These are phyloP conservation scores for Chaetomium tenue DNA, from an alignment of 495 filamentous ascomycete species.

Conservation along the genomic window DNA sequence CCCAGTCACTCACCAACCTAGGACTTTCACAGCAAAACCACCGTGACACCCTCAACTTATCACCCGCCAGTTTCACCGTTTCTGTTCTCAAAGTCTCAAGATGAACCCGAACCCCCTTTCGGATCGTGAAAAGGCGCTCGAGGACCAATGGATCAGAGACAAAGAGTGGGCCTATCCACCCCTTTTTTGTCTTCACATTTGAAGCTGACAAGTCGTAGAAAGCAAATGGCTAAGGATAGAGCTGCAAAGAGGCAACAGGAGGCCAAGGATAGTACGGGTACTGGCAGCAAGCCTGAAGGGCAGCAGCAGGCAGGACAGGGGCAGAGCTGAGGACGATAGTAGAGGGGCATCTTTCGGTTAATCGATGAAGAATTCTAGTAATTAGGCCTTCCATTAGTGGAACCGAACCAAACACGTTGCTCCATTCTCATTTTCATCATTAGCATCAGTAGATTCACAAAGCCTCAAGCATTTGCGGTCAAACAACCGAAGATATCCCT, in stretches of 20 bases:
- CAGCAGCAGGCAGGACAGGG: background rate
- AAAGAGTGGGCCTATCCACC: conserved; percentile 30
- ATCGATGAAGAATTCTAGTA: no score
- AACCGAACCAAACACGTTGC: no score
- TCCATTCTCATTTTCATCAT: no score
- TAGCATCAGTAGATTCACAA: no score
- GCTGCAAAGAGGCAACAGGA: conserved; percentile 6
- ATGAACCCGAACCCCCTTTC: conserved; percentile 36
- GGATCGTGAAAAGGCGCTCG: conserved; percentile 37
- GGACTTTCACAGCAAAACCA: background rate
- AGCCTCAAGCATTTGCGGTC: no score
- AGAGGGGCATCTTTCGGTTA: no score
- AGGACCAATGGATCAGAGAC: conserved; percentile 36
- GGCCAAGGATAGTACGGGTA: background rate
- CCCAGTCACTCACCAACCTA: no score
- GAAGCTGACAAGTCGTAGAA: background rate
- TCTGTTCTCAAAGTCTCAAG: background rate
- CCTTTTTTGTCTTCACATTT: background rate
- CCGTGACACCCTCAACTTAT: background rate
- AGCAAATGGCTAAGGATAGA: conserved; percentile 16
- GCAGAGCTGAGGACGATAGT: no score
- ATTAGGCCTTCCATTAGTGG: no score
- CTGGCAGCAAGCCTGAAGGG: background rate
- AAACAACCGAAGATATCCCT: background rate
- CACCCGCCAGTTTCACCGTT: background rate